Evolutionary conservation across 768 basidiomycete genomes (phyloP).

Genomic region (Tylopilus plumbeoviolaceoides): DNA sequence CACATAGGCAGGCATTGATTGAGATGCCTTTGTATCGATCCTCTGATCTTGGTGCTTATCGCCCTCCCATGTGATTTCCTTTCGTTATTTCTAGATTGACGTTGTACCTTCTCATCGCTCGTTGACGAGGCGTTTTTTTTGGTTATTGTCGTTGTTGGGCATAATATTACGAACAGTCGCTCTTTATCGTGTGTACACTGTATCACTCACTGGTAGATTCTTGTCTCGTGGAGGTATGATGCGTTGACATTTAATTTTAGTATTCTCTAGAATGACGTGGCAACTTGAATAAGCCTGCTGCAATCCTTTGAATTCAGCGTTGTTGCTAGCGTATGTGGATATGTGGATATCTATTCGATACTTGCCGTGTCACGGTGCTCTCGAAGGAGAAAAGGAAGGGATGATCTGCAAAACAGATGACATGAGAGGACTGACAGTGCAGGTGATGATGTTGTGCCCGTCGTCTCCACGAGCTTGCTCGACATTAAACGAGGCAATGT

Average conservation of each 20-base stretch:
- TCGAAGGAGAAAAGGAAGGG: too few species aligned
- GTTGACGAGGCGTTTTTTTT: neutral
- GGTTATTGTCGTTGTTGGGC: neutral
- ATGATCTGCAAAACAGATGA: too few species aligned
- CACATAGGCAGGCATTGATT: conserved; percentile 53
- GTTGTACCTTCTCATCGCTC: neutral
- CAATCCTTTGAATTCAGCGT: too few species aligned
- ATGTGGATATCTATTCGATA: too few species aligned
- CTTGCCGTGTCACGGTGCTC: too few species aligned
- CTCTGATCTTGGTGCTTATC: neutral
- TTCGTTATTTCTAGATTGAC: conserved; percentile 1
- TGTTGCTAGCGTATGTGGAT: too few species aligned
- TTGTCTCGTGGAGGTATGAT: neutral
- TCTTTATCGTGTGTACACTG: conserved; percentile 6
- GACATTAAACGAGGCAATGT: too few species aligned
- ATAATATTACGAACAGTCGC: conserved; percentile 4
- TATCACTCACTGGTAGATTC: conserved; percentile 20
- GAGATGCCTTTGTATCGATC: neutral
- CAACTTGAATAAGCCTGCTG: too few species aligned
- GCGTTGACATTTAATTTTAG: neutral
- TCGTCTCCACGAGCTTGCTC: too few species aligned
- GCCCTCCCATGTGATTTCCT: neutral
- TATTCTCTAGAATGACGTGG: neutral
- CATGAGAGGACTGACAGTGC: too few species aligned
- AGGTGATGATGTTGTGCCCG: too few species aligned